These are phyloP conservation scores for Kodamaea fungicola DNA, from an alignment of 1,139 yeast genomes.

Conservation along the genomic window DNA sequence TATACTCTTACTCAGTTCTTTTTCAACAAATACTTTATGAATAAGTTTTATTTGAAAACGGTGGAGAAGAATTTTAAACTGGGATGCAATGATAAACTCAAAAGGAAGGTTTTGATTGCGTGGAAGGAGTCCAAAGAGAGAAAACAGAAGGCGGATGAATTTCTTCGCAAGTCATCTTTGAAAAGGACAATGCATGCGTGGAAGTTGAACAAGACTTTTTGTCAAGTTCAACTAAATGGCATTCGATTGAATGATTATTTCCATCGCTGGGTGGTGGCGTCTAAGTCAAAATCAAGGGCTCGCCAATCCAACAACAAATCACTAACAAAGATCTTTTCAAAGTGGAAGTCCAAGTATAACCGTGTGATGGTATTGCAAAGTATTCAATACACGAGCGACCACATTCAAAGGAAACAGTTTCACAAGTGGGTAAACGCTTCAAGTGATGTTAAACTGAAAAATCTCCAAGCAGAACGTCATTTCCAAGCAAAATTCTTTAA, in stretches of 20 bases:
- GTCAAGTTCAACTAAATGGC: not conserved
- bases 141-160: conserved; percentile 11
- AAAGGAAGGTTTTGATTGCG: conserved; percentile 7
- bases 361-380: no score
- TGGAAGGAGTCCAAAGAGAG: conserved; percentile 15
- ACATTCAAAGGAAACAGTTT: not conserved
- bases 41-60: conserved; percentile 9
- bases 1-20: conserved; percentile 8
- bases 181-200: conserved; percentile 11
- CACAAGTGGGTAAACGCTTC: not conserved
- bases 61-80: conserved; percentile 5
- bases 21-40: conserved; percentile 16
- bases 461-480: not conserved
- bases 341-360: not conserved
- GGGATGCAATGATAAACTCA: conserved; percentile 6
- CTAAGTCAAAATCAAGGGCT: conserved; percentile 1
- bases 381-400: no score
- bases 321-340: not conserved
- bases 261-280: conserved; percentile 7
- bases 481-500: not conserved
- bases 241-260: conserved; percentile 5
- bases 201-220: conserved; percentile 10
- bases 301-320: not conserved
- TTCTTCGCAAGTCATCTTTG: conserved; percentile 8
- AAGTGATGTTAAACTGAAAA: not conserved